These are phyloP conservation scores for Neurospora sp. DNA, from an alignment of 2,329 filamentous ascomycete species.

Conservation along the genomic window DNA sequence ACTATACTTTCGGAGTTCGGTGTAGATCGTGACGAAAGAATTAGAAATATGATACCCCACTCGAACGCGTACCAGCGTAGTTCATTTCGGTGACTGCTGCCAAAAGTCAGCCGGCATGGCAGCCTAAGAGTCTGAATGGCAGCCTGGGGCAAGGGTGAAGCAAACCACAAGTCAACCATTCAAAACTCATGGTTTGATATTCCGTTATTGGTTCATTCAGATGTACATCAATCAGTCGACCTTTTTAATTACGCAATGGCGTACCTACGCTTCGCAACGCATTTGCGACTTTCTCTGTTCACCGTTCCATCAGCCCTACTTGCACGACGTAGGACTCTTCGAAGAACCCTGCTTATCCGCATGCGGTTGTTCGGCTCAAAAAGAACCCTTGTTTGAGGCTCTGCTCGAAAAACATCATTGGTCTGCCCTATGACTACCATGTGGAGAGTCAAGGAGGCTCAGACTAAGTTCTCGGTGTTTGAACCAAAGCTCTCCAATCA, in stretches of 20 bases:
- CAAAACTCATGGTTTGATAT: background rate
- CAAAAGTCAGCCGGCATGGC: background rate
- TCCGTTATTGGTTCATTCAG: background rate
- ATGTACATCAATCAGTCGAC: background rate
- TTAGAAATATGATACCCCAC: background rate
- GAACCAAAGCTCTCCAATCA: conserved; percentile 1
- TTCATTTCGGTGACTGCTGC: background rate
- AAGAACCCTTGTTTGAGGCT: background rate
- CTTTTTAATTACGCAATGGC: background rate
- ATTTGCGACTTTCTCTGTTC: background rate
- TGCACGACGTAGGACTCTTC: background rate
- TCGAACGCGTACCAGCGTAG: background rate
- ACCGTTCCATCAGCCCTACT: background rate
- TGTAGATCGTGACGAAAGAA: background rate
- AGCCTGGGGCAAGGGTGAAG: background rate
- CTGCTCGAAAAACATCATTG: background rate
- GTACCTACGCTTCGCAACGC: background rate
- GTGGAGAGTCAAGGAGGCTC: background rate
- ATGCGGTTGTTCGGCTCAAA: background rate
- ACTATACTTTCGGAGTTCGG: background rate
- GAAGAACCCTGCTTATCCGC: background rate
- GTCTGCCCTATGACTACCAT: background rate
- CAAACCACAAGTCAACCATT: background rate
- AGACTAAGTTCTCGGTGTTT: background rate
- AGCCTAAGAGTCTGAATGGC: background rate